Percentiles rank a stretch among this genome's conserved stretches.
Evolutionary conservation across 1,284 basidiomycete genomes (phyloP).

Genomic region (Athelia psychrophila): DNA sequence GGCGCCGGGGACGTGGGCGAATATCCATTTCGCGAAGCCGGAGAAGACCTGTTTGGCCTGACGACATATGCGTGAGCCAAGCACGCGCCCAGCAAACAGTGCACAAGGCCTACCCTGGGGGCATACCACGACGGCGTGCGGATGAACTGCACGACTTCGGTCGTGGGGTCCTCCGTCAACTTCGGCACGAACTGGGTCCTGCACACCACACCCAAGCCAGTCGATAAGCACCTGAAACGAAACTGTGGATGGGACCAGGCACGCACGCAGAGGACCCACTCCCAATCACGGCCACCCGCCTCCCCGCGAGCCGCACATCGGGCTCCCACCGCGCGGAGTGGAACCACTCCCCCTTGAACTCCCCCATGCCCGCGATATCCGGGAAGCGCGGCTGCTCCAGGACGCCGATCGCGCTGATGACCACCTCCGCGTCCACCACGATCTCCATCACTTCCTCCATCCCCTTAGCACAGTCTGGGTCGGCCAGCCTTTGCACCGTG

Average conservation of each 20-base stretch:
- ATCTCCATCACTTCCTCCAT: constrained; percentile 26
- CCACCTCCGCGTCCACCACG: constrained; percentile 25
- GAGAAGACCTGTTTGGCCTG: constrained; percentile 32
- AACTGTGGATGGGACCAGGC: constrained; percentile 22
- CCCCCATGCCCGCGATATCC: constrained; percentile 33
- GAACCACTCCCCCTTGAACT: constrained; percentile 42
- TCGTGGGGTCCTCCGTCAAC: constrained; percentile 36
- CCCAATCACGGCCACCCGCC: constrained; percentile 47
- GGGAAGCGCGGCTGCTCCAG: constrained; percentile 36
- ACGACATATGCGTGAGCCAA: neutral
- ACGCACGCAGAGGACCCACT: constrained; percentile 44
- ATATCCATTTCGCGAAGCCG: constrained; percentile 28
- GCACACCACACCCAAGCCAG: neutral
- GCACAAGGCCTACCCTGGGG: constrained; percentile 27
- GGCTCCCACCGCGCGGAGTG: constrained; percentile 47
- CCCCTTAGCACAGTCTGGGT: too few relatives aligned
- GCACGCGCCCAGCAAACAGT: neutral
- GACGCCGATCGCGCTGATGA: constrained; percentile 44
- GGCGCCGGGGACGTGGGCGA: constrained; percentile 37
- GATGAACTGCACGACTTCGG: constrained; percentile 42
- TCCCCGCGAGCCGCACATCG: constrained; percentile 36
- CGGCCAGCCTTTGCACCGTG: too few relatives aligned
- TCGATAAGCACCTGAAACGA: too few relatives aligned
- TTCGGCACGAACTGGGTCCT: constrained; percentile 44
- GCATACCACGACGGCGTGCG: constrained; percentile 44